Evolutionary conservation across 1,139 yeast genomes (phyloP), one percentile per base, ranked within the genome.

Genomic region (Blastobotrys arbuscula): DNA sequence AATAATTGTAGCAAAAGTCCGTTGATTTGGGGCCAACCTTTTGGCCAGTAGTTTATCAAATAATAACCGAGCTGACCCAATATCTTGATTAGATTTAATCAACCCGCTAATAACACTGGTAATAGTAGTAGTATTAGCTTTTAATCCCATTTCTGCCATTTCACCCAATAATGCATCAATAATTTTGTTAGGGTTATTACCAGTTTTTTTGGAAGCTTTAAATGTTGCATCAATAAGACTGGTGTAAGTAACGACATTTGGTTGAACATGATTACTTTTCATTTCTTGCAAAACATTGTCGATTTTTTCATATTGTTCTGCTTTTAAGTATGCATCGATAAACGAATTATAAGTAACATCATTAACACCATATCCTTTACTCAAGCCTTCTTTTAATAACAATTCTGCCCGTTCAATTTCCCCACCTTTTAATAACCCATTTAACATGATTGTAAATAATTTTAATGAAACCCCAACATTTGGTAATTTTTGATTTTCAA

Each of bases 161-260:
- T 73, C 73, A 2, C 61, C 54, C 45, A 82, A 64, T 43, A 82
- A 64, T 2, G 63, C 64, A 4, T 60, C 58, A 35, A 75, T 62
- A 12, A 69, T 60, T 9, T 70, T 67, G 35, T 72, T 64, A 3
- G 82, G 77, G n/a, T 67, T 63, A 48, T 70, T 62, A 12, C 82
- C 79, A 48, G 66, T 72, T 9, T 69, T 66, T 39, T 69, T 68
- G 43, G 75, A 70, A 33, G 62, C 55, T 61, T 78, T 80, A 67
- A 82, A 73, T 56, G 76, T 72, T 47, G 75, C 66, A 59, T 82
- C 82, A 48, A 83, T 73, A 31, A 83, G 67, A 36, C 76, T 76
- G n/a, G 90, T 77, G 63, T 79, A 79, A 1, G 92, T 82, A 15
- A 79, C 81, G 45, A 79, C 73, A 60, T 82, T 87, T 26, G 84